Base-by-base conservation (phyloP, 129 eudicot species). In the Glebionis coronaria region DNA sequence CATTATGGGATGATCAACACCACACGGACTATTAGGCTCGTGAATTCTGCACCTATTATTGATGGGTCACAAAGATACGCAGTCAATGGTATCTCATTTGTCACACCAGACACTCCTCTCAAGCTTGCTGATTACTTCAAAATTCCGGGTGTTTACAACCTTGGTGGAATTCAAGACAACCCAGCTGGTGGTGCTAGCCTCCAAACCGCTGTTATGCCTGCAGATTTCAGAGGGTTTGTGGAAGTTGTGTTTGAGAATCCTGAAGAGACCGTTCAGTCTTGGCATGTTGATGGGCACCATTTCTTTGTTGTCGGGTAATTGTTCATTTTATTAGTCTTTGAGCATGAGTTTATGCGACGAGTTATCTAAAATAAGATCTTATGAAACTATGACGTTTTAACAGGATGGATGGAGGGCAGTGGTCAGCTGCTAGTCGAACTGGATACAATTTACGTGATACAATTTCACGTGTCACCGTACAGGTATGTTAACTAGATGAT, bases 71-170 rank as follows among this genome's bases (percentile, higher is more conserved):
- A 85, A 49, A 81, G 96, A 74, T 88, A 73, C 47, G 87, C 91
- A 1, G 88, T 88, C 46, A 88, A 88, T 47, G 56, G 88, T 44
- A 77, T 88, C 3, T 88, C 96, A 0, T 88, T 80, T 44, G 44
- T 80, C 6, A 65, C 63, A 51, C 81, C 83, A 4, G 91, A 84
- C 28, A 88, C 96, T 4, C 96, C 96, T 0, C 84, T 88, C 18
- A 88, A 88, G 72, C 90, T 88, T 4, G 96, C 96, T 8, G 96
- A 88, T 71, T 72, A 83, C 73, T 85, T 85, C 83, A 88, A 85
- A 55, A 85, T 88, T 73, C 47, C 85, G 1, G 96, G 93, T 54
- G 91, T 88, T n/a, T 85, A 77, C 73, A 78, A 54, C 69, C 81
- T 88, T 27, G 85, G 88, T 9, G 78, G 90, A 68, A 88, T 85